Percentiles rank a stretch among this genome's conserved stretches.
phyloP scores from a whole-genome alignment of 805 yeast genomes.

The Starmerella stigmatis region DNA sequence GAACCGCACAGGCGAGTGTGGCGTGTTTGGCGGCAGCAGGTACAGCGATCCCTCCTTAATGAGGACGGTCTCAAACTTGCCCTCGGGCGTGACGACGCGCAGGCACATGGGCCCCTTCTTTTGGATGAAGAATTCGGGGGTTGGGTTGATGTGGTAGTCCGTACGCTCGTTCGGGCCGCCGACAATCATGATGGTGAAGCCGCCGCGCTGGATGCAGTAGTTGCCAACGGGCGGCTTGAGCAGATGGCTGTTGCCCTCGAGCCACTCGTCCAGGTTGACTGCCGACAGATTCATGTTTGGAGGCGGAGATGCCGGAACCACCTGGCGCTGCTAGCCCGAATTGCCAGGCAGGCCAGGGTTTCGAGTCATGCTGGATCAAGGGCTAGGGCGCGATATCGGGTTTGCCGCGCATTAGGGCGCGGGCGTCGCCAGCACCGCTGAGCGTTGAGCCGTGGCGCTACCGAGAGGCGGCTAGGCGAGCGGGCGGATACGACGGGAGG shows the following conservation, averaged over 20 bases:
- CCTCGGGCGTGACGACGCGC: slow-evolving; percentile 63
- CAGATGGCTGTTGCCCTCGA: slow-evolving; percentile 59
- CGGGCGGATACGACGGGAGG: too few species aligned
- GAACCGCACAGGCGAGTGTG: slow-evolving; percentile 83
- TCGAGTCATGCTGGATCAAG: too few species aligned
- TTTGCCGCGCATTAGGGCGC: too few species aligned
- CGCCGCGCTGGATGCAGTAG: slow-evolving; percentile 80
- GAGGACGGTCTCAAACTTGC: slow-evolving; percentile 54
- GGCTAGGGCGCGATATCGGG: too few species aligned
- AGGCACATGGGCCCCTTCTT: slow-evolving; percentile 77
- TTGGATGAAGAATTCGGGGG: slow-evolving; percentile 89
- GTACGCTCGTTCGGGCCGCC: slow-evolving; percentile 95
- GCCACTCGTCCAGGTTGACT: slow-evolving; percentile 71
- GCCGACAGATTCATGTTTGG: slow-evolving; percentile 34
- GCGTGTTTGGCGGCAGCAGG: slow-evolving; percentile 69
- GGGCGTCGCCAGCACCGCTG: too few species aligned
- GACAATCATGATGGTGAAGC: slow-evolving; percentile 87
- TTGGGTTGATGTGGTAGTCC: slow-evolving; percentile 85
- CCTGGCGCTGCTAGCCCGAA: too few species aligned
- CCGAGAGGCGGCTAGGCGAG: too few species aligned
- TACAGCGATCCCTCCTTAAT: slow-evolving; percentile 85
- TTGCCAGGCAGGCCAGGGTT: too few species aligned
- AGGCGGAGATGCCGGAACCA: too few species aligned
- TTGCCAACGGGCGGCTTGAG: slow-evolving; percentile 89
- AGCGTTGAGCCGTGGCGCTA: too few species aligned